Evolutionary conservation across 2,329 filamentous ascomycete species (phyloP).

Genomic region (Paraphaeosphaeria minitans): DNA sequence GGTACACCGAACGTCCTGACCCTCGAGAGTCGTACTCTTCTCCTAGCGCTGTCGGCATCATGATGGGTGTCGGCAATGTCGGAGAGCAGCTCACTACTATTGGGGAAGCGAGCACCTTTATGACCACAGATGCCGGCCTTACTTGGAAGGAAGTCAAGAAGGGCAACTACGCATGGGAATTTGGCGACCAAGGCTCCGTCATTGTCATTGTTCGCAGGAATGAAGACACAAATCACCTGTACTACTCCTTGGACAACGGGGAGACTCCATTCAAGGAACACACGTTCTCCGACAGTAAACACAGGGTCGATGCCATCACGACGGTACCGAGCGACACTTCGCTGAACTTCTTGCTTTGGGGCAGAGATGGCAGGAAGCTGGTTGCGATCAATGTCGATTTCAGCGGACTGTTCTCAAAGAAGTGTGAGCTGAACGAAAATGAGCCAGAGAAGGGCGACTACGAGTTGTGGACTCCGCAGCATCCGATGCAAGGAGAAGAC

Average conservation of each 20-base stretch:
- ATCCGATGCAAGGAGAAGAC: constrained; percentile 76
- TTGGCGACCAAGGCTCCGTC: constrained; percentile 92
- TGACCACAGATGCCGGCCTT: constrained; percentile 89
- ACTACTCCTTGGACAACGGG: constrained; percentile 83
- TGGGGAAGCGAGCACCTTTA: constrained; percentile 83
- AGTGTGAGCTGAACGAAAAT: constrained; percentile 72
- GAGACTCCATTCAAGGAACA: constrained; percentile 73
- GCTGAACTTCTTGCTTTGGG: constrained; percentile 92
- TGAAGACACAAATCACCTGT: constrained; percentile 68
- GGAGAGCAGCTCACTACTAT: constrained; percentile 70
- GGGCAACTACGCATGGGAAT: constrained; percentile 90
- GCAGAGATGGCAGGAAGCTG: constrained; percentile 60
- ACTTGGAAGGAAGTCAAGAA: constrained; percentile 86
- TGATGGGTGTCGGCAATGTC: constrained; percentile 92
- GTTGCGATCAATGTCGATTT: constrained; percentile 89
- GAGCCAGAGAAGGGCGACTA: constrained; percentile 72
- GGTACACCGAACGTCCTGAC: constrained; percentile 89
- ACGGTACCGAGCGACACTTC: constrained; percentile 89
- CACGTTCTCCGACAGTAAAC: constrained; percentile 70
- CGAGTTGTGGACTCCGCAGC: constrained; percentile 82
- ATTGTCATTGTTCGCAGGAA: constrained; percentile 82
- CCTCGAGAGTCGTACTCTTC: constrained; percentile 86
- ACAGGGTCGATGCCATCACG: constrained; percentile 79
- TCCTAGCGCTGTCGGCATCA: constrained; percentile 82
- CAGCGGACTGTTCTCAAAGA: constrained; percentile 72